These are phyloP conservation scores for Fusarium robinianum DNA, from an alignment of 2,329 filamentous ascomycete genomes.

Conservation along the genomic window DNA sequence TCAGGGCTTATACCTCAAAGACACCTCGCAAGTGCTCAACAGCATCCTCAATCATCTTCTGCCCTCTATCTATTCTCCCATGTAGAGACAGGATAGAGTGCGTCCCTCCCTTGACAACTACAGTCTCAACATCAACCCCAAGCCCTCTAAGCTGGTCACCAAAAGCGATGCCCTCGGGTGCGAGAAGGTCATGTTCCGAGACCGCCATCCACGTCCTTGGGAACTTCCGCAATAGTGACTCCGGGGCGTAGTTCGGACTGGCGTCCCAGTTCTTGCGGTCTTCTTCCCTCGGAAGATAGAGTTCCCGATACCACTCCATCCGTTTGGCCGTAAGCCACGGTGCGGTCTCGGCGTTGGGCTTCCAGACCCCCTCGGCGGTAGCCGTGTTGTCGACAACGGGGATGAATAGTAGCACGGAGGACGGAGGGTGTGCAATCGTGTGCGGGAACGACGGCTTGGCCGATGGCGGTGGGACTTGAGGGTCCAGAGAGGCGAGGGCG, in stretches of 20 bases:
- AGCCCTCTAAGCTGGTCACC: constrained; percentile 33
- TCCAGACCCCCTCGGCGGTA: constrained; percentile 33
- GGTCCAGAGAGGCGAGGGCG: constrained; percentile 25
- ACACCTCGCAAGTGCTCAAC: constrained; percentile 25
- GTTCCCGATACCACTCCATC: constrained; percentile 44
- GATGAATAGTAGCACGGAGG: constrained; percentile 34
- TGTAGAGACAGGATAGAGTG: constrained; percentile 37
- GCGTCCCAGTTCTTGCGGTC: constrained; percentile 38
- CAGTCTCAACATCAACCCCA: constrained; percentile 25
- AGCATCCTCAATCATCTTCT: constrained; percentile 31
- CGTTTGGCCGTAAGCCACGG: constrained; percentile 42
- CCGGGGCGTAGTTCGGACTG: constrained; percentile 39
- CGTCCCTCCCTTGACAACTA: constrained; percentile 30
- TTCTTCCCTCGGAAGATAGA: constrained; percentile 38
- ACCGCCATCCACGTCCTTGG: constrained; percentile 41
- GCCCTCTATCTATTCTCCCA: constrained; percentile 30
- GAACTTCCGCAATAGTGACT: constrained; percentile 30
- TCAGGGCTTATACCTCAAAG: constrained; percentile 21
- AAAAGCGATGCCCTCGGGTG: constrained; percentile 39
- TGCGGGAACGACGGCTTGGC: constrained; percentile 24
- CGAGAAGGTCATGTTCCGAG: constrained; percentile 41
- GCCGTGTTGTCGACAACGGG: constrained; percentile 45
- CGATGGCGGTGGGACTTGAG: constrained; percentile 17
- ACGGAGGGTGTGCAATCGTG: constrained; percentile 4
- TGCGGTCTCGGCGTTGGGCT: constrained; percentile 34